Evolutionary conservation across 305 asterid species (phyloP).

Genomic region (Fraxinus latifolia): DNA sequence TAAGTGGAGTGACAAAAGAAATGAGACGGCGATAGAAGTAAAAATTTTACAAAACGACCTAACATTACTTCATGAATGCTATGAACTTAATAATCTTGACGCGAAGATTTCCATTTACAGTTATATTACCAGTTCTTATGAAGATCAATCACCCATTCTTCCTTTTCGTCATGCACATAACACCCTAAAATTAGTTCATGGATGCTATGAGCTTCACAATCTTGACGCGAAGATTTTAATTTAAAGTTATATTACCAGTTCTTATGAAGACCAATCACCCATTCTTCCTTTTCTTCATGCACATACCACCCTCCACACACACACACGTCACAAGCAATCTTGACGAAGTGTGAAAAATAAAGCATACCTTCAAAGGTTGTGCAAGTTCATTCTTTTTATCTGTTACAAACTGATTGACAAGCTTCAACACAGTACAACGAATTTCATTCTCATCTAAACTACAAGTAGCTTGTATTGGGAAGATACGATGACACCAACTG

Average conservation of each 20-base stretch:
- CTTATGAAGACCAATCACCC: background rate
- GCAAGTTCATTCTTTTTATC: conserved; percentile 24
- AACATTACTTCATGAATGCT: background rate
- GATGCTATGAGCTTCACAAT: background rate
- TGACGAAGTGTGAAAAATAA: background rate
- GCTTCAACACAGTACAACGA: conserved; percentile 29
- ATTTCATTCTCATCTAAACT: conserved; percentile 38
- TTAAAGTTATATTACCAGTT: background rate
- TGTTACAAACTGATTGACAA: conserved; percentile 32
- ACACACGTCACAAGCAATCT: background rate
- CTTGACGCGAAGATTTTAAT: background rate
- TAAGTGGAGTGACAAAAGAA: background rate
- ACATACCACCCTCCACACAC: background rate
- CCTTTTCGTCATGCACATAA: background rate
- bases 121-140: background rate
- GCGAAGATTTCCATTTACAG: background rate
- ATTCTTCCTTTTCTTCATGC: background rate
- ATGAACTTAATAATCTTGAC: background rate
- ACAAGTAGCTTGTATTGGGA: conserved; percentile 50
- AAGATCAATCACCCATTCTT: background rate
- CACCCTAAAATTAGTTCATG: background rate
- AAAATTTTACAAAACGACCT: background rate
- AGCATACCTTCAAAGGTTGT: conserved; percentile 36
- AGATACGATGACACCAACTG: conserved; percentile 54
- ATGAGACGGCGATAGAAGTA: background rate